Percentiles rank a stretch among this genome's conserved stretches.
phyloP scores from a whole-genome alignment of 305 asterid species.

The Euphrasia arctica region DNA sequence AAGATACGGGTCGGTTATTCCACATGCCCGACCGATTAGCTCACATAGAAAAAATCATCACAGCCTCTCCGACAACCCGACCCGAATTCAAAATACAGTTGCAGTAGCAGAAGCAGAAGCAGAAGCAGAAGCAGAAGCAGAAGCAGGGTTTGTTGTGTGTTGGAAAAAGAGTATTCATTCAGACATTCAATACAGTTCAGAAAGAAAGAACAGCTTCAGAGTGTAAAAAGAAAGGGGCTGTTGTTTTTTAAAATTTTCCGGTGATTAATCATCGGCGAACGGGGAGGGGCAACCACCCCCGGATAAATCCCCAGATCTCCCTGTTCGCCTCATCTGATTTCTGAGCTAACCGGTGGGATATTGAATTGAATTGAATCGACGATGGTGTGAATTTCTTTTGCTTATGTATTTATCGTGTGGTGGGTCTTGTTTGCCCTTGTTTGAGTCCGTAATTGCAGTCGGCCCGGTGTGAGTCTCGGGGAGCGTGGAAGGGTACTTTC shows the following conservation, averaged over 20 bases:
- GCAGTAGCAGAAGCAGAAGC: too few relatives aligned
- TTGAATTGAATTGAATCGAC: too few relatives aligned
- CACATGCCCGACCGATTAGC: constrained; percentile 28
- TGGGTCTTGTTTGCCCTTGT: background rate
- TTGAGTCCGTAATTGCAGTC: background rate
- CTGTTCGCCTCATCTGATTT: constrained; percentile 21
- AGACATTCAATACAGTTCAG: too few relatives aligned
- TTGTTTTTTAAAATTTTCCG: background rate
- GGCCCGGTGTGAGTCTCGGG: background rate
- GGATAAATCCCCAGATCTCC: constrained; percentile 34
- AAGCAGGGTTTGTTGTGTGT: background rate
- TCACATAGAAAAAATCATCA: constrained; percentile 28
- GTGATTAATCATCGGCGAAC: constrained; percentile 24
- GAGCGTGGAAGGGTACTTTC: background rate
- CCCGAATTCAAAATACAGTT: too few relatives aligned
- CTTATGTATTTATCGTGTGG: background rate
- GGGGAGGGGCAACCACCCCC: constrained; percentile 45
- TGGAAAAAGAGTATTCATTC: too few relatives aligned
- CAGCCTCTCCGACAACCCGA: constrained; percentile 20
- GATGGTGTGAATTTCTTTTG: background rate
- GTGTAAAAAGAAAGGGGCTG: constrained; percentile 25
- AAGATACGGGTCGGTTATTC: constrained; percentile 25
- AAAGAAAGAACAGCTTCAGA: too few relatives aligned
- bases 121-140: too few relatives aligned
- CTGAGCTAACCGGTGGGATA: constrained; percentile 23